phyloP scores from a whole-genome alignment of 2,329 filamentous ascomycete species.

The Aspergillaceae sp. region DNA sequence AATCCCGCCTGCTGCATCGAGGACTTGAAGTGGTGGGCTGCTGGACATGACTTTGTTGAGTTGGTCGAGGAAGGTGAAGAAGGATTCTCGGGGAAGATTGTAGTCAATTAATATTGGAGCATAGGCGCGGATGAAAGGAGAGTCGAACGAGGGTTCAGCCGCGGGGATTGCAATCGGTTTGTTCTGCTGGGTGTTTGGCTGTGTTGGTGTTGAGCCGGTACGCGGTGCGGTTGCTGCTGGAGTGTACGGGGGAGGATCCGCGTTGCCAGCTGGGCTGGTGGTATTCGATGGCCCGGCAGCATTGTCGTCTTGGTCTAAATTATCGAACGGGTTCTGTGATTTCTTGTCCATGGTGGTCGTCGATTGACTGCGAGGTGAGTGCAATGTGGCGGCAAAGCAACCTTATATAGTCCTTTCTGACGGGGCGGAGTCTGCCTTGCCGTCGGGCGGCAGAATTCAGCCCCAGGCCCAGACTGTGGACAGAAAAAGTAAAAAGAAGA shows the following conservation, averaged over 20 bases:
- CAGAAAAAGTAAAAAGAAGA: too few relatives aligned
- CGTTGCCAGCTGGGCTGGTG: not conserved
- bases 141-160: not conserved
- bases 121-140: not conserved
- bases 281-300: not conserved
- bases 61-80: conserved; percentile 19
- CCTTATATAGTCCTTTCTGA: too few relatives aligned
- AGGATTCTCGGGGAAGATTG: not conserved
- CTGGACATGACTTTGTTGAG: conserved; percentile 17
- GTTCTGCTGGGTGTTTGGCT: not conserved
- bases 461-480: too few relatives aligned
- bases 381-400: too few relatives aligned
- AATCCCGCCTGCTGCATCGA: conserved; percentile 19
- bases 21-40: conserved; percentile 19
- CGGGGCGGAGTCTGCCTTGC: too few relatives aligned
- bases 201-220: not conserved
- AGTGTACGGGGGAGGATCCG: not conserved
- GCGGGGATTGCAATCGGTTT: not conserved
- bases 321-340: not conserved
- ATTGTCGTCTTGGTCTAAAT: not conserved
- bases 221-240: not conserved
- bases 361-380: too few relatives aligned
- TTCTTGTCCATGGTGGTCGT: not conserved
- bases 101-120: not conserved
- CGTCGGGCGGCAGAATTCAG: too few relatives aligned